Base-by-base conservation (phyloP, 805 yeast species). In the Maudiozyma serrabonitensis region DNA sequence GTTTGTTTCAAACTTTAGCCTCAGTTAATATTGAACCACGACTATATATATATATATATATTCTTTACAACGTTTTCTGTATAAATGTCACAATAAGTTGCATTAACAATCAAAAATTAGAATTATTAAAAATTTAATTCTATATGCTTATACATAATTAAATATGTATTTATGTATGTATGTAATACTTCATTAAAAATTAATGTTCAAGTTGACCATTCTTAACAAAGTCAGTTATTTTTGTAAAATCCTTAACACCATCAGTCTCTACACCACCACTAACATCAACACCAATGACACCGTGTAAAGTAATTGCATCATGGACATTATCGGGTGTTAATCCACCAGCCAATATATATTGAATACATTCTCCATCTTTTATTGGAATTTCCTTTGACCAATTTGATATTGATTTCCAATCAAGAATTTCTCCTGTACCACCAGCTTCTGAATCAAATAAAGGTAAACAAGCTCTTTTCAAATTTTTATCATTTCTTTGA, bases 231-330 rank as follows among this genome's bases (percentile, higher is more conserved):
- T 52, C 48, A 48, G 58, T 58, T 19, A 91, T 79, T 67, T 89
- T 91, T 0, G 49, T 62, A 45, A 70, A 58, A 63, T 89, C 95
- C 66, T 91, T 93, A 0, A 56, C 64, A 2, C 95, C 95, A 41
- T 79, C 61, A 0, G 83, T 79, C 62, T 93, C 99, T 1, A 90
- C 95, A 1, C 99, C 99, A 9, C 96, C 89, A 59, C 95, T 84
- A 6, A 93, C 98, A 67, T 91, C 99, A 25, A 86, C 91, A 4
- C 97, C 98, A 37, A 81, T 61, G n/a, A 86, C 80, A 23, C 93
- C 91, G 12, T 54, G 50, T 25, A 64, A 45, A 0, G 61, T 55
- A 12, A 76, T 63, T 0, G 95, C 95, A 1, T 63, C 62, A 0
- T 51, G 50, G 6, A 93, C 87, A 57, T 90, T 93, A 1, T 74